A percentile compares a stretch with the other conserved stretches of the same genome.
Conservation (phyloP, 305 asterid species). For the Fraxinus dipetala region DNA sequence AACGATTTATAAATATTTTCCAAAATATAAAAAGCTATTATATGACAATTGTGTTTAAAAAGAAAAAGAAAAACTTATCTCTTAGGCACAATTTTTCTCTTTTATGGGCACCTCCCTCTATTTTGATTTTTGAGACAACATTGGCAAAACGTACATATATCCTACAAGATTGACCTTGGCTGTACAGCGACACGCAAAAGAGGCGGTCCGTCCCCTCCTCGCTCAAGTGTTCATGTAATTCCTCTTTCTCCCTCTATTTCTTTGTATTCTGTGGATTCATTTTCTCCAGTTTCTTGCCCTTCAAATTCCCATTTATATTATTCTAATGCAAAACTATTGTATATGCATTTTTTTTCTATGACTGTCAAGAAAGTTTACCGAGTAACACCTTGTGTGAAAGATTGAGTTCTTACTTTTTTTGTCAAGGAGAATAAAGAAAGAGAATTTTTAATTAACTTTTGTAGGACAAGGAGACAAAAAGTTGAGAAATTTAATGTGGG, state of each 20-base stretch:
- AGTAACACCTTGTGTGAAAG: neutral
- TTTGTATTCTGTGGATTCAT: neutral
- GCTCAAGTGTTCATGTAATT: neutral
- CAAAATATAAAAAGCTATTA: neutral
- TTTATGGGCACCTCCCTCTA: neutral
- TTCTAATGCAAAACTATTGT: neutral
- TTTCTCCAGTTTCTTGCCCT: neutral
- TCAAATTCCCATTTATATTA: neutral
- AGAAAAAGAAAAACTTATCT: neutral
- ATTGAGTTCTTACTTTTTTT: neutral
- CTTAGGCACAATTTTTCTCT: neutral
- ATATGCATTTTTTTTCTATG: neutral
- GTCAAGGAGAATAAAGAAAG: neutral
- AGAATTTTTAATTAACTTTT: neutral
- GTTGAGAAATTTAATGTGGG: neutral
- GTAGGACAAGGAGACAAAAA: neutral
- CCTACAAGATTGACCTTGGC: neutral
- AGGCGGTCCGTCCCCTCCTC: neutral
- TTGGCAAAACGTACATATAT: neutral
- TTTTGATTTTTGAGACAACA: neutral
- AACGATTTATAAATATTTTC: neutral
- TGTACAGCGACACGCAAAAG: neutral
- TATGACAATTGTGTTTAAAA: neutral
- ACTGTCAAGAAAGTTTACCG: neutral
- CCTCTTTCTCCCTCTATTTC: neutral